These are phyloP conservation scores for Kwoniella botswanensis DNA, from an alignment of 768 basidiomycete species.

Conservation along the genomic window DNA sequence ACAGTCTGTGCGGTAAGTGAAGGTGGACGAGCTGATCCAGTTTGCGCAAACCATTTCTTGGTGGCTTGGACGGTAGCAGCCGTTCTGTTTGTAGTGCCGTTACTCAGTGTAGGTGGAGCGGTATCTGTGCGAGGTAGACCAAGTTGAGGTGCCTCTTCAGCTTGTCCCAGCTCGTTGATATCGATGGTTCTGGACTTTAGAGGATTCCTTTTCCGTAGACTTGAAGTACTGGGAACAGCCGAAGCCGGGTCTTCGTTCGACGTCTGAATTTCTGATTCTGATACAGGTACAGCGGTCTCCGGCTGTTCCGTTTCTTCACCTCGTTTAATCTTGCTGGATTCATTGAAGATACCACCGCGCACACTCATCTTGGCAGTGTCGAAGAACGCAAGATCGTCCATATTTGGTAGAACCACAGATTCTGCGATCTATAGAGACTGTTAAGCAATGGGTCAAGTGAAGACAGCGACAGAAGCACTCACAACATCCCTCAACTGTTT, in stretches of 20 bases:
- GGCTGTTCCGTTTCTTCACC: slow-evolving; percentile 12
- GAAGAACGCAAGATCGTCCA: slow-evolving; percentile 98
- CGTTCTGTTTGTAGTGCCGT: slow-evolving; percentile 2
- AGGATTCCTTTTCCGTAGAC: slow-evolving; percentile 28
- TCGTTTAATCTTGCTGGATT: slow-evolving; percentile 63
- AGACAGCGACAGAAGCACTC: slow-evolving; percentile 40
- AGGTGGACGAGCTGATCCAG: slow-evolving; percentile 10
- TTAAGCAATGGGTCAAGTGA: neutral
- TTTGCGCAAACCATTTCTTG: slow-evolving; percentile 42
- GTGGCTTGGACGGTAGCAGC: slow-evolving; percentile 29
- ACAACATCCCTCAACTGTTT: slow-evolving; percentile 85
- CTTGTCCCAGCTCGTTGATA: neutral
- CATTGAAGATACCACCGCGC: slow-evolving; percentile 89
- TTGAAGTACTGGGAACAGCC: slow-evolving; percentile 30
- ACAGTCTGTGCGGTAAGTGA: slow-evolving; percentile 18
- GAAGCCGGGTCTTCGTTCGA: slow-evolving; percentile 39
- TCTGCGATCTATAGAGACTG: slow-evolving; percentile 74
- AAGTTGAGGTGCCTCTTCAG: neutral
- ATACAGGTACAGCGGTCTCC: slow-evolving; percentile 12
- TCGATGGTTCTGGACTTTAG: slow-evolving; percentile 35
- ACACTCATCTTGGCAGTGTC: slow-evolving; percentile 68
- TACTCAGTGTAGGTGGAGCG: slow-evolving; percentile 24
- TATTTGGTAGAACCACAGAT: slow-evolving; percentile 92
- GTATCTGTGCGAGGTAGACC: slow-evolving; percentile 36
- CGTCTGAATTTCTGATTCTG: slow-evolving; percentile 22